Conservation (phyloP, 768 basidiomycete species). For the Termitomyces sp. region DNA sequence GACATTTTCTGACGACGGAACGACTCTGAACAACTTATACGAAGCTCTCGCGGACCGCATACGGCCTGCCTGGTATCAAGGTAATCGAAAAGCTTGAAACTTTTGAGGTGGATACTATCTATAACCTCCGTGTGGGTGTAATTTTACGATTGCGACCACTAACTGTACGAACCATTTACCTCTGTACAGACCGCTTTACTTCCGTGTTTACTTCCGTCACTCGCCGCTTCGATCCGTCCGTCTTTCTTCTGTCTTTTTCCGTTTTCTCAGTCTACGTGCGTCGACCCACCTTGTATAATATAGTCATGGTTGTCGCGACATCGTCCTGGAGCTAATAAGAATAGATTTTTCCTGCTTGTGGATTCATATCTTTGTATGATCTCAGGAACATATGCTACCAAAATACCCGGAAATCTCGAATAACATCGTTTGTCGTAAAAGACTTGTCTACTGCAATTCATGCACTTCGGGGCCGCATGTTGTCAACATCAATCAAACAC, state of each 20-base stretch:
- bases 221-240: too few species aligned
- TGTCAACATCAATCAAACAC: neutral
- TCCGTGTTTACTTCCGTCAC: too few species aligned
- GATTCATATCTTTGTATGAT: neutral
- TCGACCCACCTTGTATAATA: too few species aligned
- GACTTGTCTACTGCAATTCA: too few species aligned
- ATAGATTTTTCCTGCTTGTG: neutral
- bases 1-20: conserved; percentile 8
- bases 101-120: neutral
- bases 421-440: neutral
- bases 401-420: neutral
- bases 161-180: too few species aligned
- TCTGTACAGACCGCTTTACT: too few species aligned
- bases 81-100: neutral
- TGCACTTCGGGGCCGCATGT: neutral
- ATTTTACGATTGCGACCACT: too few species aligned
- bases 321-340: too few species aligned
- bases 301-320: too few species aligned
- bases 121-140: too few species aligned
- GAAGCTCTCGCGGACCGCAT: neutral
- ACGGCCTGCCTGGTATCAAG: neutral
- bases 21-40: neutral
- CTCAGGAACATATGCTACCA: neutral
- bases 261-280: neutral
- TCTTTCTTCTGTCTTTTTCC: too few species aligned